Conservation (phyloP, 306 rosid species). For the Fagus crenata region DNA sequence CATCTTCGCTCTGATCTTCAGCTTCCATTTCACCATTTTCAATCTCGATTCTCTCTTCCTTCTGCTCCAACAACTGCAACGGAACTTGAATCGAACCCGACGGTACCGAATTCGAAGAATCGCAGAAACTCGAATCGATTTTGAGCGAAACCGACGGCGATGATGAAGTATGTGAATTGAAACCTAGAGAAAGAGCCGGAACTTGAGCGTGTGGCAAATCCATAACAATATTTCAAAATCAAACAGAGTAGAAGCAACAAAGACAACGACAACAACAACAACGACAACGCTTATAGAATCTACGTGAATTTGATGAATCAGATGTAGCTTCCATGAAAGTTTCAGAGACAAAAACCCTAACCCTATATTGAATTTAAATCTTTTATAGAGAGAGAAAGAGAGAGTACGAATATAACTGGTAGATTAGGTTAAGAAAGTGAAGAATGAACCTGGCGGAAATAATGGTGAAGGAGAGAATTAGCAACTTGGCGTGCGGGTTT, state of each 20-base stretch:
- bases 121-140: slow-evolving; percentile 33
- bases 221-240: slow-evolving; percentile 21
- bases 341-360: not conserved
- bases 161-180: slow-evolving; percentile 41
- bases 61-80: slow-evolving; percentile 35
- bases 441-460: slow-evolving; percentile 11
- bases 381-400: too few relatives aligned
- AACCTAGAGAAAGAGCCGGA: slow-evolving; percentile 60
- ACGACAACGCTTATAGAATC: slow-evolving; percentile 28
- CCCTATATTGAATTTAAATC: too few relatives aligned
- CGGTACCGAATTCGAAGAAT: slow-evolving; percentile 23
- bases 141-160: slow-evolving; percentile 36
- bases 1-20: slow-evolving; percentile 43
- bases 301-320: slow-evolving; percentile 32
- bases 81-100: slow-evolving; percentile 6
- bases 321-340: slow-evolving; percentile 46
- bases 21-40: slow-evolving; percentile 39
- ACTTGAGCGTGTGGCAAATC: slow-evolving; percentile 44
- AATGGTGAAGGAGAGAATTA: too few relatives aligned
- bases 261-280: slow-evolving; percentile 65
- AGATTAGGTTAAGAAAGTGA: not conserved
- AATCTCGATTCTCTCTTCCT: slow-evolving; percentile 35
- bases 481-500: too few relatives aligned
- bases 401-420: not conserved
- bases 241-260: slow-evolving; percentile 47